phyloP scores from a whole-genome alignment of 2,329 filamentous ascomycete genomes.

The Ascochyta clinopodiicola region DNA sequence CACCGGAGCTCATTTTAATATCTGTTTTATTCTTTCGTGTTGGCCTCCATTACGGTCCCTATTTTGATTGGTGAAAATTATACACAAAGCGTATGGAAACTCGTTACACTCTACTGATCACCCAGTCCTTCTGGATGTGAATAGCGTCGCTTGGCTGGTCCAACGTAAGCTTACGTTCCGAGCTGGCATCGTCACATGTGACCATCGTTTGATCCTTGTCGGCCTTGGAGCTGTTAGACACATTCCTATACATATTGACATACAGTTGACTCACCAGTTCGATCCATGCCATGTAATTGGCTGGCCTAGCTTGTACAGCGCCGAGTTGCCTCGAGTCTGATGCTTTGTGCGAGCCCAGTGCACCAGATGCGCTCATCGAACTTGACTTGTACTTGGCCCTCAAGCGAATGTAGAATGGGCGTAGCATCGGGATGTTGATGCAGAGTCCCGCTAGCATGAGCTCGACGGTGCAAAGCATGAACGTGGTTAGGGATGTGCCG shows the following conservation, averaged over 20 bases:
- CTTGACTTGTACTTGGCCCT: conserved; percentile 27
- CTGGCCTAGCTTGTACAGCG: conserved; percentile 12
- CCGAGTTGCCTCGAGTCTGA: conserved; percentile 11
- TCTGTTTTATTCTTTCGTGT: too few species aligned
- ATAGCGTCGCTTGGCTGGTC: conserved; percentile 22
- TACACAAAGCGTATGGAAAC: too few species aligned
- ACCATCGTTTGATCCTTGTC: conserved; percentile 27
- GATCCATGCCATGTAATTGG: conserved; percentile 29
- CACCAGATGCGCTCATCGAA: background rate
- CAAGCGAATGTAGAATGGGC: conserved; percentile 29
- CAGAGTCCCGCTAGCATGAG: conserved; percentile 32
- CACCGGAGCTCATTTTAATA: too few species aligned
- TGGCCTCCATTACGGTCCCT: too few species aligned
- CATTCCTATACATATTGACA: background rate
- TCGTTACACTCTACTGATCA: conserved; percentile 17
- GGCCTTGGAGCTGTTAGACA: conserved; percentile 16
- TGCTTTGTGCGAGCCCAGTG: conserved; percentile 1
- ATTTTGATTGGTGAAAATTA: too few species aligned
- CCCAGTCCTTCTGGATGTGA: conserved; percentile 26
- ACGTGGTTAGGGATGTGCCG: conserved; percentile 29
- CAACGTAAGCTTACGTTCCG: conserved; percentile 26
- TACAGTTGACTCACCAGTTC: conserved; percentile 23
- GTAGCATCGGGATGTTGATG: conserved; percentile 34
- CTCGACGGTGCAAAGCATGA: conserved; percentile 32
- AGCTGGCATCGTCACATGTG: conserved; percentile 29